Evolutionary conservation across 1,139 yeast species (phyloP), one percentile per base, ranked within the genome.

Genomic region (Hemisphaericaspora xylanilytica): DNA sequence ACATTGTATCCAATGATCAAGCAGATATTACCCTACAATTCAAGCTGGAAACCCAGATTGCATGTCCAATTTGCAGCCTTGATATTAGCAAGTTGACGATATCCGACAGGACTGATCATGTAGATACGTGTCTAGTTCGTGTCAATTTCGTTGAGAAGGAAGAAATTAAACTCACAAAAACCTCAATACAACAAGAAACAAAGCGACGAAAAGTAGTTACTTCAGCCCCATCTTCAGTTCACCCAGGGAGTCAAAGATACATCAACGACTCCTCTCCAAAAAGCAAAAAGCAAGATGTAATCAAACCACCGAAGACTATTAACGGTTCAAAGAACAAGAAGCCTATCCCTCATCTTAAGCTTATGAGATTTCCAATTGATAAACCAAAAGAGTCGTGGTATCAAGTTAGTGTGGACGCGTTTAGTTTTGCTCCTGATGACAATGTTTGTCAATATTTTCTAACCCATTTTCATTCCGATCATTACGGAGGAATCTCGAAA

Each of bases 381-480:
- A 27, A 37, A 22, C 32, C 47, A 15, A 47, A 53, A 2, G 38
- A 40, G 2, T 14, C 35, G 8, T 37, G 40, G 21, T 55, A 67
- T 56, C 51, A 62, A 29, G 51, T 84, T 2, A 75, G 82, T 0
- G 87, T 84, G 27, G 94, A 84, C 58, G 90, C 89, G 1, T 84
- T 84, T 56, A 73, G 75, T 45, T 82, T 63, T 54, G 68, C 71
- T 4, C 68, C 74, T 0, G 68, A 79, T 46, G 65, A 63, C 0
- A 54, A 56, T 3, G 74, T 82, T 8, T 47, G 57, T 9, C 67
- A 71, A 35, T 84, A 83, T 58, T 76, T 84, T 43, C 61, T 85
- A 28, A 75, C 90, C 0, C 98, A 92, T 63, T 90, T 86, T 61
- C 98, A 92, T 59, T 70, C 95, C 0, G 98, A 92, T 57, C 98